These are phyloP conservation scores for Alternaria consortialis DNA, from an alignment of 2,329 filamentous ascomycete genomes.

Conservation along the genomic window DNA sequence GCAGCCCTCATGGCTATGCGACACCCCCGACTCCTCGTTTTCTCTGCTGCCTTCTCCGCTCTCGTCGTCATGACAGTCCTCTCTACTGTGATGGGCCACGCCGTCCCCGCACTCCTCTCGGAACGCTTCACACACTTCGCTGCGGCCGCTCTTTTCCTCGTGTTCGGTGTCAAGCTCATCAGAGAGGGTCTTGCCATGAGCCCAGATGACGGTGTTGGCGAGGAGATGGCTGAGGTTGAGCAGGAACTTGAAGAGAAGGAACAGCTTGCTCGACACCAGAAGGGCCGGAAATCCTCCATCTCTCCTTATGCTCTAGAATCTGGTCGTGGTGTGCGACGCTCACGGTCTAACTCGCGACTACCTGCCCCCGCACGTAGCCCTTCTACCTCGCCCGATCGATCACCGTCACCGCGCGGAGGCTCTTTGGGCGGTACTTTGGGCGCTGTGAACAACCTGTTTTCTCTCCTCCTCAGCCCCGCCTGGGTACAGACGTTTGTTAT, in stretches of 20 bases:
- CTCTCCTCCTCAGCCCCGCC: conserved; percentile 87
- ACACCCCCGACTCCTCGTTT: conserved; percentile 90
- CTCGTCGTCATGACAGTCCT: conserved; percentile 94
- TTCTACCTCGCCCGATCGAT: conserved; percentile 63
- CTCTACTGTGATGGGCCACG: conserved; percentile 90
- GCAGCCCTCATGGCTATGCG: conserved; percentile 99
- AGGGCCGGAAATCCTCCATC: conserved; percentile 72
- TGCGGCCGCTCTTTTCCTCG: conserved; percentile 83
- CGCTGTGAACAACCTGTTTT: conserved; percentile 85
- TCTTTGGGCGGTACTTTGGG: conserved; percentile 62
- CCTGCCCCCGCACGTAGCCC: conserved; percentile 83
- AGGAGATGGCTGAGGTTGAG: conserved; percentile 98
- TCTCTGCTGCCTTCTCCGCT: conserved; percentile 91
- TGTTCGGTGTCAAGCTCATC: conserved; percentile 86
- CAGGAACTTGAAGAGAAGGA: conserved; percentile 94
- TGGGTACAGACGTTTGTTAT: conserved; percentile 99
- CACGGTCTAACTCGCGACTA: conserved; percentile 77
- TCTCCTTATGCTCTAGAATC: conserved; percentile 83
- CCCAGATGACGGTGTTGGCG: conserved; percentile 87
- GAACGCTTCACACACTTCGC: conserved; percentile 90
- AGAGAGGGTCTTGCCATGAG: conserved; percentile 89
- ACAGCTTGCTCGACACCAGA: conserved; percentile 70
- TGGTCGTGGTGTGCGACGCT: conserved; percentile 73
- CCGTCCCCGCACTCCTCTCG: conserved; percentile 87
- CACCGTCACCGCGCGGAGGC: conserved; percentile 61